Percentiles rank a stretch among this genome's conserved stretches.
These are phyloP conservation scores for Rhizopogon salebrosus DNA, from an alignment of 768 basidiomycete genomes.

Conservation along the genomic window DNA sequence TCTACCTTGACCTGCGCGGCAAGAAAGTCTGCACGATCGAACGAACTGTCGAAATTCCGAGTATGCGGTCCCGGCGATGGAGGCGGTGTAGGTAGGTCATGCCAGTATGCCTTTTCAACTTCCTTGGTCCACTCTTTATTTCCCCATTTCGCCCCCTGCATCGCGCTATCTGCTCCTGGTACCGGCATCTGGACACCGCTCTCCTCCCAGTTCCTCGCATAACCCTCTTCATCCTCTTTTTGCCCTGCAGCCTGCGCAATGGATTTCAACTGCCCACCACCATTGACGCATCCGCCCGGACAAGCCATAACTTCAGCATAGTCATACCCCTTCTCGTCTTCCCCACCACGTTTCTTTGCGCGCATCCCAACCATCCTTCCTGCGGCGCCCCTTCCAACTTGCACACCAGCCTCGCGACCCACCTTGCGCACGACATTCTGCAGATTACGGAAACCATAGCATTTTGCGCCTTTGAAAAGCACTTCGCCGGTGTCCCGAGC, in stretches of 20 bases:
- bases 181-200: constrained; percentile 35
- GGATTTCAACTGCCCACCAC: constrained; percentile 70
- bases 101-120: constrained; percentile 86
- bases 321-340: constrained; percentile 58
- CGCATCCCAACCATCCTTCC: constrained; percentile 32
- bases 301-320: constrained; percentile 99
- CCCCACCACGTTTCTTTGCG: constrained; percentile 29
- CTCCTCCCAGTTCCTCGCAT: constrained; percentile 55
- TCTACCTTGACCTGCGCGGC: constrained; percentile 37
- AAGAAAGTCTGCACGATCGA: constrained; percentile 29
- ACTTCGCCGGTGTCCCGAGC: constrained; percentile 43
- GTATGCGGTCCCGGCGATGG: constrained; percentile 28
- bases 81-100: constrained; percentile 40
- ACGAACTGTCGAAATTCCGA: constrained; percentile 1
- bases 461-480: constrained; percentile 89
- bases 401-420: constrained; percentile 76
- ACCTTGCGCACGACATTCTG: constrained; percentile 96
- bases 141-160: constrained; percentile 65
- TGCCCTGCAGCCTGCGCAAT: background rate
- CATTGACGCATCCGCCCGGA: constrained; percentile 95
- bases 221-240: constrained; percentile 57
- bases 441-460: constrained; percentile 95
- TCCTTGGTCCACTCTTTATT: constrained; percentile 76
- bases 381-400: constrained; percentile 66
- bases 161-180: constrained; percentile 19